Base-by-base conservation (phyloP, 2,329 filamentous ascomycete species). In the Ophiostoma angusticollis region DNA sequence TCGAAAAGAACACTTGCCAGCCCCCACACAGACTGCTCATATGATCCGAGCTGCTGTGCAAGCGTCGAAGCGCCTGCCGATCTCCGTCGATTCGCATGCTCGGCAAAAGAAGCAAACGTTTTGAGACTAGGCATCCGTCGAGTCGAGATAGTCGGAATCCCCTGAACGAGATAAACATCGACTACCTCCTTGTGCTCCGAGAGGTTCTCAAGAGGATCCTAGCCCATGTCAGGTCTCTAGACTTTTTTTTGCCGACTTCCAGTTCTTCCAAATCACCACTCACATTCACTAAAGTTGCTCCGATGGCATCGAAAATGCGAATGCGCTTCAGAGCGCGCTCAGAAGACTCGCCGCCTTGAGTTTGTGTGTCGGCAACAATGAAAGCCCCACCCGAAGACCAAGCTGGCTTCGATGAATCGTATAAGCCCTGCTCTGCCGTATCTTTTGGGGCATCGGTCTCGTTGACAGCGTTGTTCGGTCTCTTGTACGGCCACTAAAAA, bases 1-100 rank as follows among this genome's bases (percentile, higher is more conserved):
- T 94, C 86, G 52, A 94, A 98, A 4, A 98, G 69, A 27, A 95
- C 78, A 41, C 83, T 82, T 1, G 84, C 80, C 25, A 98, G 67
- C 44, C 84, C 73, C 91, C 93, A 98, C 1, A 91, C 76, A 12
- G 76, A 67, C 51, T 77, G 74, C 58, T 93, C 84, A 41, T 84
- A 74, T 16, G 63, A 58, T 39, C 47, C 46, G 3, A 45, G 39
- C 19, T 39, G 37, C 27, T 42, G 39, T 4, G 45, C 67, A 14
- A 63, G 45, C 28, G 58, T 52, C 48, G 54, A 57, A 9, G 65
- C 50, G 8, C 49, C 58, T 1, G 47, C 42, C 2, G 53, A 47
- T 44, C 58, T 38, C 9, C 45, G 44, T 11, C 44, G 43, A 29
- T 58, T 51, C 11, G 60, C 57, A 14, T 56, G 52, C 37, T 63